Evolutionary conservation across 2,329 filamentous ascomycete species (phyloP).

Genomic region (Talaromyces sp.): DNA sequence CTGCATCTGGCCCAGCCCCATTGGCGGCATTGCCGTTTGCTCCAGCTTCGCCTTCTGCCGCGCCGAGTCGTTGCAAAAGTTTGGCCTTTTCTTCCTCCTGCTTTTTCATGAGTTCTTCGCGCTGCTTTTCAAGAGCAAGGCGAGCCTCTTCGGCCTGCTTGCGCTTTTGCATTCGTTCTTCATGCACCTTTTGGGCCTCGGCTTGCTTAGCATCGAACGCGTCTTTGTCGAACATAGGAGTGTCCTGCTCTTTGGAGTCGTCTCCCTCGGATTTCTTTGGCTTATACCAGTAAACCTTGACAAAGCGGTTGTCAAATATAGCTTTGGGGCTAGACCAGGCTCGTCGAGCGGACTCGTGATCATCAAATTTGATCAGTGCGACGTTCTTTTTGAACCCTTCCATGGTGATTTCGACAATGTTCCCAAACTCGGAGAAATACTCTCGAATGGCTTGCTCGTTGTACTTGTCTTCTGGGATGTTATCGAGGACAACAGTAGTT

Average conservation of each 20-base stretch:
- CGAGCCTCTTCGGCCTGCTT: conserved; percentile 48
- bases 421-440: conserved; percentile 55
- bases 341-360: conserved; percentile 45
- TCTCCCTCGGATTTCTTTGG: conserved; percentile 30
- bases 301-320: conserved; percentile 59
- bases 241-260: conserved; percentile 24
- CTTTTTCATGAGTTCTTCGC: conserved; percentile 44
- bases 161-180: conserved; percentile 48
- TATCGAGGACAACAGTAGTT: conserved; percentile 54
- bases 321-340: conserved; percentile 57
- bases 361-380: conserved; percentile 51
- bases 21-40: conserved; percentile 6
- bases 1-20: conserved; percentile 16
- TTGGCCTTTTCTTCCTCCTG: conserved; percentile 51
- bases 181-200: conserved; percentile 51
- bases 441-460: conserved; percentile 47
- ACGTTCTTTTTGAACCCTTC: conserved; percentile 49
- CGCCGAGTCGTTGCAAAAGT: conserved; percentile 44
- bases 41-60: conserved; percentile 16
- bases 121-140: conserved; percentile 49
- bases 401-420: conserved; percentile 49
- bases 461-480: conserved; percentile 55
- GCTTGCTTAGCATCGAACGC: conserved; percentile 51
- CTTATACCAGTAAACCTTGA: conserved; percentile 59
- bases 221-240: conserved; percentile 47